phyloP scores from a whole-genome alignment of 2,329 filamentous ascomycete genomes.

The Aspergillus spinulosporus region DNA sequence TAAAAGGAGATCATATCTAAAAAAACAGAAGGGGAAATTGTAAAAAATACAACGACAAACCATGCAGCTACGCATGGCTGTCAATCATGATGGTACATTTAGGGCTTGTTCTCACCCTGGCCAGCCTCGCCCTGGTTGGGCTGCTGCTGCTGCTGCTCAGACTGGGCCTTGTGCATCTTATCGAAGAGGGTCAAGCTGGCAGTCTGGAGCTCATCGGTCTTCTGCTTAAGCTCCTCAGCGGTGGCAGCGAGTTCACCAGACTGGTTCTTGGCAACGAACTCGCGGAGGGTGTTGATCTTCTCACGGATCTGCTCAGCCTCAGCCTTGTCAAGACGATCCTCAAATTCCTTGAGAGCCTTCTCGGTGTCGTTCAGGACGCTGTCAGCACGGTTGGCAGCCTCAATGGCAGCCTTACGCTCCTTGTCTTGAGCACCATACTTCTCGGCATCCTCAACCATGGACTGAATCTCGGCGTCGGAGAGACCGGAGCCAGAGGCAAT shows the following conservation, averaged over 20 bases:
- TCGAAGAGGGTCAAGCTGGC: constrained; percentile 96
- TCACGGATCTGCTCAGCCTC: constrained; percentile 91
- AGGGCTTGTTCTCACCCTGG: constrained; percentile 69
- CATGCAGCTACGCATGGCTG: constrained; percentile 16
- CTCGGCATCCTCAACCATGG: constrained; percentile 97
- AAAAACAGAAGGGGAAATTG: constrained; percentile 22
- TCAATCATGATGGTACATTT: constrained; percentile 35
- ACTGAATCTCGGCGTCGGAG: constrained; percentile 89
- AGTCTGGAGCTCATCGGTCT: constrained; percentile 96
- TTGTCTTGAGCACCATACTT: constrained; percentile 93
- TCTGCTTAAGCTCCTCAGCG: constrained; percentile 93
- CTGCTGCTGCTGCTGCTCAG: constrained; percentile 61
- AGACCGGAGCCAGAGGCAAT: constrained; percentile 97
- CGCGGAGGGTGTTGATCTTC: constrained; percentile 83
- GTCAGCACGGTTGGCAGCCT: constrained; percentile 96
- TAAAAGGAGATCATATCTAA: constrained; percentile 30
- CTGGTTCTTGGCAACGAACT: constrained; percentile 93
- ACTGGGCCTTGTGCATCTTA: constrained; percentile 98
- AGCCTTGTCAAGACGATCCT: constrained; percentile 93
- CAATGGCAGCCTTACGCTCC: constrained; percentile 93
- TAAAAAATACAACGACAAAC: constrained; percentile 23
- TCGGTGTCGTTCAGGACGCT: constrained; percentile 96
- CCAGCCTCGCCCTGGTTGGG: constrained; percentile 46
- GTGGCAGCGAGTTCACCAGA: constrained; percentile 83
- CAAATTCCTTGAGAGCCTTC: constrained; percentile 95